These are phyloP conservation scores for Hippophae rhamnoides DNA, from an alignment of 306 rosid species.

Conservation along the genomic window DNA sequence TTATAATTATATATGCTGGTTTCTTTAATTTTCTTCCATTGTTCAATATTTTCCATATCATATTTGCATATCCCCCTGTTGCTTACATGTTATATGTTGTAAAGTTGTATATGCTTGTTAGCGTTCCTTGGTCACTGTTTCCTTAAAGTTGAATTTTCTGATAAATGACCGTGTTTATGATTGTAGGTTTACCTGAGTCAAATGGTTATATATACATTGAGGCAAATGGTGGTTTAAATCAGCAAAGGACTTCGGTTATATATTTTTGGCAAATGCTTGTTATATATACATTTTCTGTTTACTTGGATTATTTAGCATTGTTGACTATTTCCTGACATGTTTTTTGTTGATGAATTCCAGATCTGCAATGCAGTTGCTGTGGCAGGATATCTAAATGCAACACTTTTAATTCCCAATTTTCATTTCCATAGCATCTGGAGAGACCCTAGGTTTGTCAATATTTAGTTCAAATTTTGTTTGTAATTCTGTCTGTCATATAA, in stretches of 20 bases:
- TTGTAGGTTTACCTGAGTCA: slow-evolving; percentile 66
- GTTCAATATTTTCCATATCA: too few relatives aligned
- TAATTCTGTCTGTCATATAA: neutral
- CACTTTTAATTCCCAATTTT: slow-evolving; percentile 91
- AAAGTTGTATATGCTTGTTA: too few relatives aligned
- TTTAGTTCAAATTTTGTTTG: neutral
- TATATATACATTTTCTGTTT: neutral
- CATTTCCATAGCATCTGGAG: slow-evolving; percentile 98
- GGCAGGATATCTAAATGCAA: slow-evolving; percentile 96
- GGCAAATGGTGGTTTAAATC: slow-evolving; percentile 97
- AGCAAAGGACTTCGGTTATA: slow-evolving; percentile 85
- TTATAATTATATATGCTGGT: too few relatives aligned
- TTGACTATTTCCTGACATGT: slow-evolving; percentile 19
- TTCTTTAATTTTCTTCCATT: too few relatives aligned
- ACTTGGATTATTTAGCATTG: slow-evolving; percentile 10
- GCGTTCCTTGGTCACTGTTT: too few relatives aligned
- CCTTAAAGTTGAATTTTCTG: neutral
- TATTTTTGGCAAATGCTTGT: neutral
- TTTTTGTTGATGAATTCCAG: slow-evolving; percentile 36
- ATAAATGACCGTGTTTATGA: slow-evolving; percentile 11
- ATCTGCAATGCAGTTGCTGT: slow-evolving; percentile 98
- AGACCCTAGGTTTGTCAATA: slow-evolving; percentile 79
- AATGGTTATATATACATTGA: slow-evolving; percentile 90
- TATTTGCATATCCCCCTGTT: too few relatives aligned
- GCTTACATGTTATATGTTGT: too few relatives aligned